Base-by-base conservation (phyloP, 768 basidiomycete genomes). In the Boletellus ananas region DNA sequence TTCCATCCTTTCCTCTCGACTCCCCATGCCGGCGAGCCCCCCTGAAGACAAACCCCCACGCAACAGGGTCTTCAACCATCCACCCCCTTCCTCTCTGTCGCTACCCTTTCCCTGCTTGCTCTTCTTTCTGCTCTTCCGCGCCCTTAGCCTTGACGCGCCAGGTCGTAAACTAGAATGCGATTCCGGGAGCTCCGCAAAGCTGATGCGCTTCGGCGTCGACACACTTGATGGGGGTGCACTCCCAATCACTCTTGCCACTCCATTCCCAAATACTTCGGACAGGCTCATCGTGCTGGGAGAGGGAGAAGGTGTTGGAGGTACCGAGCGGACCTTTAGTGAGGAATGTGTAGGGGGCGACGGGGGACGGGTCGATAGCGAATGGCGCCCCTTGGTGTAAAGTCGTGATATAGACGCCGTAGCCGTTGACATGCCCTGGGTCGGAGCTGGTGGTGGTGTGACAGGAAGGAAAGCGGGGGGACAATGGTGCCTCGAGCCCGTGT, bases 351-450 rank as follows among this genome's bases (percentile, higher is more conserved):
- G 85, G 0, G 84, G 83, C 1, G 79, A 80, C 3, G 78, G 80
- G 3, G 83, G 71, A 4, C 82, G 76, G 1, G 86, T 83, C 4
- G 85, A 85, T 14, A 80, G 77, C 3, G 82, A 75, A 58, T 79
- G 78, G 10, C 71, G 70, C 9, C 67, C 74, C 53, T 82, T 84
- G 1, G 86, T 87, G 58, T 84, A 85, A 13, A 90, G 76, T n/a
- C 84, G 76, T 20, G 87, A 88, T 42, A 91, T 75, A 25, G 83
- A 85, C 1, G 88, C 89, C 2, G 89, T 91, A 1, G 89, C 84
- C 5, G 73, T 85, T 4, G 85, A 87, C 4, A 85, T 84, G n/a
- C 79, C 75, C 6, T 84, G 72, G 2, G 66, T 61, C 10, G 80
- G 79, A 10, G 74, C 72, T 2, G 85, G 83, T 3, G 79, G 76